These are phyloP conservation scores for Penicillium taxi DNA, from an alignment of 495 filamentous ascomycete genomes.

Conservation along the genomic window DNA sequence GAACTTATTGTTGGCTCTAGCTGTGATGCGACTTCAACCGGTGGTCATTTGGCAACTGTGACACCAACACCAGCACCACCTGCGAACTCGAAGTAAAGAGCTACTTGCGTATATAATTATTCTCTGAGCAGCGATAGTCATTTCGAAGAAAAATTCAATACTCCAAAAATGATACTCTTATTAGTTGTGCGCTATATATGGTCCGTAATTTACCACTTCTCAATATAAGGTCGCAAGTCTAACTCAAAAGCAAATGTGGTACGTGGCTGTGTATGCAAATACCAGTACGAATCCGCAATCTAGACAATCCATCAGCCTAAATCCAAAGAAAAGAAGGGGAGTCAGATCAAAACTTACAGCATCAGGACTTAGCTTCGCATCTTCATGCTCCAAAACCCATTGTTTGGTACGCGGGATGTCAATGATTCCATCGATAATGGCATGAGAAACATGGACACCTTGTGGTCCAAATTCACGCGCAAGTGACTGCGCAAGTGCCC, in stretches of 20 bases:
- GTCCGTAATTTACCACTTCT: conserved; percentile 79
- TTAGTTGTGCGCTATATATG: no score
- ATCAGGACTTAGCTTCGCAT: conserved; percentile 72
- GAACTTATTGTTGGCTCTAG: no score
- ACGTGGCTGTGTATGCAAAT: conserved; percentile 76
- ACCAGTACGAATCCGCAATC: conserved; percentile 90
- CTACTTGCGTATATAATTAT: no score
- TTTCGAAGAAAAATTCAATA: no score
- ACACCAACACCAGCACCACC: no score
- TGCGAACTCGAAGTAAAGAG: no score
- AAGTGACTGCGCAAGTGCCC: conserved; percentile 69
- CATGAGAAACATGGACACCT: conserved; percentile 82
- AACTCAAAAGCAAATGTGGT: conserved; percentile 78
- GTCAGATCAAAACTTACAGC: conserved; percentile 57
- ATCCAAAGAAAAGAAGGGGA: not conserved
- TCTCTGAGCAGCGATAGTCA: no score
- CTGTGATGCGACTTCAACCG: no score
- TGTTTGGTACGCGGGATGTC: conserved; percentile 67
- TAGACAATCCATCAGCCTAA: conserved; percentile 28
- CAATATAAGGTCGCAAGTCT: conserved; percentile 70
- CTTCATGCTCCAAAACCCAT: conserved; percentile 50
- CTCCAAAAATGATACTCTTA: no score
- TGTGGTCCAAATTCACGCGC: conserved; percentile 84
- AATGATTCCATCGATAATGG: conserved; percentile 82
- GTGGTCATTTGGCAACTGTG: no score